Evolutionary conservation across 2,329 filamentous ascomycete species (phyloP), one percentile per base, ranked within the genome.

Genomic region (Furcasterigmium furcatum): DNA sequence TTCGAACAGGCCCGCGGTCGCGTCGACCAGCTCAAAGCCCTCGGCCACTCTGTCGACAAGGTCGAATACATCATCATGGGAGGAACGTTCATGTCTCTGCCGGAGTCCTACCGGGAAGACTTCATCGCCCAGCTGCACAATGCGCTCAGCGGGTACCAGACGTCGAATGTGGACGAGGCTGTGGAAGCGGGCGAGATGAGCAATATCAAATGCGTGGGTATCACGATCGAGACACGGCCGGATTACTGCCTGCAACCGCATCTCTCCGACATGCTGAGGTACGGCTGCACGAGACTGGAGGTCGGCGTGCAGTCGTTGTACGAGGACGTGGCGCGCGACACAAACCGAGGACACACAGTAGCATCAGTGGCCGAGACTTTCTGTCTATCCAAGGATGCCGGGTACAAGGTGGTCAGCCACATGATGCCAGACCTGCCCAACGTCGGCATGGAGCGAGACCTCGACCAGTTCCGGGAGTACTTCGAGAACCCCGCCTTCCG

Each of bases 31-130:
- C 90, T 99, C 61, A 95, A 95, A 66, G 88, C 89, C 2, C 77
- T 99, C 0, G 94, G 94, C 1, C 94, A 99, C 67, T 96, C 90
- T 38, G 94, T 99, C 40, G 94, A 99, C 71, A 99, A 99, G 67
- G 94, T 99, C 20, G 94, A 99, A 72, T 99, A 97, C 67, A 99
- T 99, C 62, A 96, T 99, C 63, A 99, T 99, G 94, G 94, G 94
- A 49, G 94, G 94, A 54, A 99, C 94, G 0, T 99, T 99, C 69
- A 99, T 99, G 95, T 97, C 92, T 3, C 71, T 99, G 21, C 79
- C 92, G 9, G 84, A 91, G 58, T 84, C 86, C 20, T 99, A 99
- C 66, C 79, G 94, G 22, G 89, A 99, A 50, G 84, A 88, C 46
- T 99, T 99, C 59, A 96, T 99, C 48, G 87, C 91, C 1, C 92